Evolutionary conservation across 192 early-diverging fungal species (phyloP).

Genomic region (Entomortierella lignicola): DNA sequence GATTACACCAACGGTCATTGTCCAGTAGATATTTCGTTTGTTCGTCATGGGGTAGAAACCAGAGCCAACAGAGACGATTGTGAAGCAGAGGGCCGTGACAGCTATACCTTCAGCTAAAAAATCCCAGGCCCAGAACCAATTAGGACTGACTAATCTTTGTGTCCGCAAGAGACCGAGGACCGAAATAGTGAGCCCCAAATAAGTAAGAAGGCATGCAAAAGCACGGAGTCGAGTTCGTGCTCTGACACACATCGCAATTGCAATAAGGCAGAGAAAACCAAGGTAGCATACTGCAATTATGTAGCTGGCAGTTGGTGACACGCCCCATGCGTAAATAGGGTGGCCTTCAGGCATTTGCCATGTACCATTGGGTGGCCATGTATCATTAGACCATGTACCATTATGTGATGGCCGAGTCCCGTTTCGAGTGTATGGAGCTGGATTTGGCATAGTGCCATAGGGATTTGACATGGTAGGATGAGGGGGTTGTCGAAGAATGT

Average conservation of each 20-base stretch:
- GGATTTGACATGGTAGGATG: too few species aligned
- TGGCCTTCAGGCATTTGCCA: too few species aligned
- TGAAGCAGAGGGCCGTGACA: constrained; percentile 14
- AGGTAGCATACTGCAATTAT: constrained; percentile 21
- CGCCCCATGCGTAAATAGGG: too few species aligned
- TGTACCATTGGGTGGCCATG: too few species aligned
- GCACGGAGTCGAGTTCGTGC: constrained; percentile 23
- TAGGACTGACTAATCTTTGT: not conserved
- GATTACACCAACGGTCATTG: constrained; percentile 7
- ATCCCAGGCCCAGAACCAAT: constrained; percentile 46
- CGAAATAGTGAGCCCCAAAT: constrained; percentile 29
- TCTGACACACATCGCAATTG: constrained; percentile 21
- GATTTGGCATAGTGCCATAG: too few species aligned
- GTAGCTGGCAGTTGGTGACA: constrained; percentile 9
- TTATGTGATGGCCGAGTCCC: too few species aligned
- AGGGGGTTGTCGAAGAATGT: too few species aligned
- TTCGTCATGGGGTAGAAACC: constrained; percentile 42
- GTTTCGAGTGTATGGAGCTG: too few species aligned
- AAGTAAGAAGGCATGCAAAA: constrained; percentile 25
- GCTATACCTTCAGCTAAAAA: constrained; percentile 23
- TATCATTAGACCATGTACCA: too few species aligned
- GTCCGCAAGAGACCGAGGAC: constrained; percentile 19
- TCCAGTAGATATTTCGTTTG: constrained; percentile 14
- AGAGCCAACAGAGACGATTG: constrained; percentile 32
- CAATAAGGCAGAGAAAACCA: constrained; percentile 10